Evolutionary conservation across 495 filamentous ascomycete genomes (phyloP).

Genomic region (Talaromyces proteolyticus): DNA sequence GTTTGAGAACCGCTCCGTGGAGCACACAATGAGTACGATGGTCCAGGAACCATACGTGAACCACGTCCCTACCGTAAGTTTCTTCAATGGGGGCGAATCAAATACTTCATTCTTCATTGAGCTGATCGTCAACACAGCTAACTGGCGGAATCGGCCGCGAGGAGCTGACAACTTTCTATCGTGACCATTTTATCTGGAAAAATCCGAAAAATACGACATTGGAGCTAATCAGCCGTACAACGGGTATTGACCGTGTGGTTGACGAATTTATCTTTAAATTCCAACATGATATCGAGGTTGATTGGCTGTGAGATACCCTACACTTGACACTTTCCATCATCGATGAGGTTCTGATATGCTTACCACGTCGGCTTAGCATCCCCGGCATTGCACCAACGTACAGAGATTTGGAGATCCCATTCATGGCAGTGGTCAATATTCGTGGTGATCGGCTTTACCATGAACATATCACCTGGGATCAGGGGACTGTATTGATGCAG

Average conservation of each 20-base stretch:
- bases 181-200: conserved; percentile 64
- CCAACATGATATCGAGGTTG: conserved; percentile 60
- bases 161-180: conserved; percentile 61
- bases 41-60: conserved; percentile 54
- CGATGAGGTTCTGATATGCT: too few species aligned
- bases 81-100: too few species aligned
- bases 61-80: conserved; percentile 48
- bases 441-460: conserved; percentile 70
- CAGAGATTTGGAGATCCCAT: conserved; percentile 56
- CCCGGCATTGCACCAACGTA: conserved; percentile 69
- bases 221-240: conserved; percentile 65
- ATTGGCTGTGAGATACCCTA: conserved; percentile 52
- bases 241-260: conserved; percentile 51
- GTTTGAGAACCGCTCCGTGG: conserved; percentile 32
- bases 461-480: conserved; percentile 84
- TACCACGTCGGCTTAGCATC: too few species aligned
- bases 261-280: conserved; percentile 54
- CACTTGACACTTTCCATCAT: too few species aligned
- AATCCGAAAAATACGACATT: conserved; percentile 60
- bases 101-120: too few species aligned
- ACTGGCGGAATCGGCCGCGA: conserved; percentile 68
- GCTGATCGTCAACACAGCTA: too few species aligned
- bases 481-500: conserved; percentile 69
- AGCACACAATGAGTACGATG: conserved; percentile 49
- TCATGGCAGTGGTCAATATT: conserved; percentile 70